phyloP scores from a whole-genome alignment of 2,329 filamentous ascomycete genomes.

The Tolypocladium inflatum region DNA sequence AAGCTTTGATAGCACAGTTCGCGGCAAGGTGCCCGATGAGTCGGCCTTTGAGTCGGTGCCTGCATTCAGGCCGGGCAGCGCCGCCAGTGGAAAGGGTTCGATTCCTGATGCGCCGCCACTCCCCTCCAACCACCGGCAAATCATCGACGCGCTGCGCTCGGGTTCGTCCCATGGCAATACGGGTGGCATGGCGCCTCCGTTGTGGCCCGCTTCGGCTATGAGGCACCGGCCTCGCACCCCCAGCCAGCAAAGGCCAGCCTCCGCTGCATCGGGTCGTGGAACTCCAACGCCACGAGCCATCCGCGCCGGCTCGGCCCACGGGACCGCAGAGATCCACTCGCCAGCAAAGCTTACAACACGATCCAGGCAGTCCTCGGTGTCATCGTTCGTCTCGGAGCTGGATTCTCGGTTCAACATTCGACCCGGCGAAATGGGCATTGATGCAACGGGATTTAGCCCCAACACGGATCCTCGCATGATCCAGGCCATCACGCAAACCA shows the following conservation, averaged over 20 bases:
- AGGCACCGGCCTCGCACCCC: conserved; percentile 52
- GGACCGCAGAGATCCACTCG: conserved; percentile 37
- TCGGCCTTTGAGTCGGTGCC: conserved; percentile 24
- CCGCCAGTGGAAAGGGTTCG: conserved; percentile 50
- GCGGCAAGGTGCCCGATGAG: conserved; percentile 29
- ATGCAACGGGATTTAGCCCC: conserved; percentile 50
- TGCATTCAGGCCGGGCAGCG: conserved; percentile 57
- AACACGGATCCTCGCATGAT: conserved; percentile 95
- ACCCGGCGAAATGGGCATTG: conserved; percentile 45
- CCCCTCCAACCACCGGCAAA: conserved; percentile 72
- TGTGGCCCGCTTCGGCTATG: conserved; percentile 66
- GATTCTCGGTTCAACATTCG: conserved; percentile 80
- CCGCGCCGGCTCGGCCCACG: conserved; percentile 37
- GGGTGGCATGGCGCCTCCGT: conserved; percentile 71
- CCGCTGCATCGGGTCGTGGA: conserved; percentile 40
- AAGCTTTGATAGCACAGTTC: conserved; percentile 34
- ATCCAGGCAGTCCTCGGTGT: conserved; percentile 66
- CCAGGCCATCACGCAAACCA: conserved; percentile 96
- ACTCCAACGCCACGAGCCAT: conserved; percentile 47
- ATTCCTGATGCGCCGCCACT: conserved; percentile 54
- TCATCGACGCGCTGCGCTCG: conserved; percentile 69
- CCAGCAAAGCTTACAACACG: conserved; percentile 27
- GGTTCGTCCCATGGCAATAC: conserved; percentile 38
- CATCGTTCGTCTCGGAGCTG: conserved; percentile 90
- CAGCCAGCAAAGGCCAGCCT: conserved; percentile 34